Evolutionary conservation across 768 basidiomycete genomes (phyloP), one percentile per base, ranked within the genome.

Genomic region (Mrakia gelida): DNA sequence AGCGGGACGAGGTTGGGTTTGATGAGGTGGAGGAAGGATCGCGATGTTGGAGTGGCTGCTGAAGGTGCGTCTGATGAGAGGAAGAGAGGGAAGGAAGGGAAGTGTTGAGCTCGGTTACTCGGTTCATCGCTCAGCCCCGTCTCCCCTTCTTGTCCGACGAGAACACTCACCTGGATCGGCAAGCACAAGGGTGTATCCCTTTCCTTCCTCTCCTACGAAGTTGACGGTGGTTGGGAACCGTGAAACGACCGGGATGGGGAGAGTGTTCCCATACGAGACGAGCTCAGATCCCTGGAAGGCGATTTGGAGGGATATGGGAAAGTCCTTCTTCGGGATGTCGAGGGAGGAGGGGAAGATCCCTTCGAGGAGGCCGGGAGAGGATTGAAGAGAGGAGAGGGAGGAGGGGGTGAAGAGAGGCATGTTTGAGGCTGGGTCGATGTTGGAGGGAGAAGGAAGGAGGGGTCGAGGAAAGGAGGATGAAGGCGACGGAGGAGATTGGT

Each of bases 1-100:
- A 77, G 76, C 18, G 71, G 41, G 23, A 26, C 26, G 32, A 77
- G 59, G 32, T 77, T 77, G 45, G 76, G 76, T 59, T 77, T 77
- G 38, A 77, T 72, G 1, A 43, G 45, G 41, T 77, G 76, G n/a
- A 77, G 56, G 76, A 77, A 77, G 5, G 56, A 62, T 18, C 71
- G 56, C 0, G 70, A 72, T 6, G 76, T 77, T 23, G 76, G 76
- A 6, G 38, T 28, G 21, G 70, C 41, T 15, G 76, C 70, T 3
- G 71, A 72, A 11, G 76, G 76, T 10, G 76, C 76, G 70, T 71
- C 70, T 63, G 76, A 6, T 9, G 26, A 41, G 32, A 41, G 9
- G 10, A 52, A 52, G 38, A 71, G 45, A 45, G 15, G 15, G 11
- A 45, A 15, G 45, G 11, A 45, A 45, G 45, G 45, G 45, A 45